These are phyloP conservation scores for Salix koriyanagi DNA, from an alignment of 345 rosid genomes.

Conservation along the genomic window DNA sequence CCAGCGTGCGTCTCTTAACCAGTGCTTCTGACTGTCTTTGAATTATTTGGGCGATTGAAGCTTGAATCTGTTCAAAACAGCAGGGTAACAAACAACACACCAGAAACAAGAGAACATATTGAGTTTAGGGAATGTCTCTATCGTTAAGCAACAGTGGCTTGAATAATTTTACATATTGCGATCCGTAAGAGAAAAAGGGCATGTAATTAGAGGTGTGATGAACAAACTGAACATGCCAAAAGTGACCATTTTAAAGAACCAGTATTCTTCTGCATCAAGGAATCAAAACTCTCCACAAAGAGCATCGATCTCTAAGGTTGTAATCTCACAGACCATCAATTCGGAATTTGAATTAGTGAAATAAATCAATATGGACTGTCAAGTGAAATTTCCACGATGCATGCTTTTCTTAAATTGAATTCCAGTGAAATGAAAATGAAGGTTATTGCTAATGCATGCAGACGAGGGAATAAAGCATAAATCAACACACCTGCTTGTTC, in stretches of 20 bases:
- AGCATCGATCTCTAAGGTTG: background rate
- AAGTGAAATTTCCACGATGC: background rate
- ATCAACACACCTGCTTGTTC: conserved; percentile 65
- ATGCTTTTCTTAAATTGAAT: conserved; percentile 1
- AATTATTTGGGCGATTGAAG: conserved; percentile 76
- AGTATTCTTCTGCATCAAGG: background rate
- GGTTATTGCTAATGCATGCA: background rate
- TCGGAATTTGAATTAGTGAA: conserved; percentile 3
- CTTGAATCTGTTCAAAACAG: conserved; percentile 70
- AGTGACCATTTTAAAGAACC: background rate
- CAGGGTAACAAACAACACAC: background rate
- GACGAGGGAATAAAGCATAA: conserved; percentile 10
- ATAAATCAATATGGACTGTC: background rate
- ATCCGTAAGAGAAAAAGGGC: background rate
- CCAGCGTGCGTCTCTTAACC: conserved; percentile 49
- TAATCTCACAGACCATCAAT: background rate
- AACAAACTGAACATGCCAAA: background rate
- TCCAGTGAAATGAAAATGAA: background rate
- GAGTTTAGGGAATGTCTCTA: background rate
- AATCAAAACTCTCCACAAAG: background rate
- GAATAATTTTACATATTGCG: background rate
- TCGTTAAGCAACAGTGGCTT: background rate
- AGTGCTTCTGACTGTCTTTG: conserved; percentile 79
- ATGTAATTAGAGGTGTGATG: background rate
- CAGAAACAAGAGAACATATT: background rate